Conservation (phyloP, 805 yeast species). For the Ogataea methanolica region DNA sequence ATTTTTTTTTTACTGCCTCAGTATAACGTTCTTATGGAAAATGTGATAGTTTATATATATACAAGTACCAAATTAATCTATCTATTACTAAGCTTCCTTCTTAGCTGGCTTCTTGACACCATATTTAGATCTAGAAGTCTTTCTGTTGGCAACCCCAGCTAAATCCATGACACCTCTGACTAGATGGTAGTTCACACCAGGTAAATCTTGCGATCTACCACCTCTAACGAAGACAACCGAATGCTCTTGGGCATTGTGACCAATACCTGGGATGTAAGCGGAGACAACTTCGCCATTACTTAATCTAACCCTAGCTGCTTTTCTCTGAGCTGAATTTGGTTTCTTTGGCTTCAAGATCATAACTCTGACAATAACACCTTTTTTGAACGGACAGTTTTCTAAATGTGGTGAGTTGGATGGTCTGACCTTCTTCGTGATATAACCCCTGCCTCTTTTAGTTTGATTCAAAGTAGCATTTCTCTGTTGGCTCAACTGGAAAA, state of each 20-base stretch:
- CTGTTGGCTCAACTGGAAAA: constrained; percentile 31
- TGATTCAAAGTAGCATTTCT: constrained; percentile 74
- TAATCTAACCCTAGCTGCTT: constrained; percentile 91
- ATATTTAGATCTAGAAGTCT: constrained; percentile 84
- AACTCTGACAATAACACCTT: constrained; percentile 91
- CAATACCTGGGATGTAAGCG: constrained; percentile 97
- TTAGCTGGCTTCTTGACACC: constrained; percentile 84
- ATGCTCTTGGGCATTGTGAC: constrained; percentile 97
- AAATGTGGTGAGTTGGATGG: constrained; percentile 74
- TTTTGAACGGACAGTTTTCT: constrained; percentile 75
- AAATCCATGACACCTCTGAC: constrained; percentile 92
- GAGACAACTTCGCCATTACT: constrained; percentile 85
- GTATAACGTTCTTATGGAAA: too few species aligned
- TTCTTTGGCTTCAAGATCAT: constrained; percentile 96
- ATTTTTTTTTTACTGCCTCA: too few species aligned
- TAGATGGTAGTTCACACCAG: constrained; percentile 94
- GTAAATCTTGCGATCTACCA: constrained; percentile 97
- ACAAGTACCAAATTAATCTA: neutral
- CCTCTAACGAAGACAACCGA: constrained; percentile 95
- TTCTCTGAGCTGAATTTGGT: constrained; percentile 97
- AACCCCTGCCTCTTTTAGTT: constrained; percentile 59
- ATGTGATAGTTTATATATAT: neutral
- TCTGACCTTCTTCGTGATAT: constrained; percentile 33
- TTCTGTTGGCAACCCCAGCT: constrained; percentile 91
- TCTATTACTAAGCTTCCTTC: constrained; percentile 24